Conservation (phyloP, 176 grass and related monocot species). For the Triticum urartu region DNA sequence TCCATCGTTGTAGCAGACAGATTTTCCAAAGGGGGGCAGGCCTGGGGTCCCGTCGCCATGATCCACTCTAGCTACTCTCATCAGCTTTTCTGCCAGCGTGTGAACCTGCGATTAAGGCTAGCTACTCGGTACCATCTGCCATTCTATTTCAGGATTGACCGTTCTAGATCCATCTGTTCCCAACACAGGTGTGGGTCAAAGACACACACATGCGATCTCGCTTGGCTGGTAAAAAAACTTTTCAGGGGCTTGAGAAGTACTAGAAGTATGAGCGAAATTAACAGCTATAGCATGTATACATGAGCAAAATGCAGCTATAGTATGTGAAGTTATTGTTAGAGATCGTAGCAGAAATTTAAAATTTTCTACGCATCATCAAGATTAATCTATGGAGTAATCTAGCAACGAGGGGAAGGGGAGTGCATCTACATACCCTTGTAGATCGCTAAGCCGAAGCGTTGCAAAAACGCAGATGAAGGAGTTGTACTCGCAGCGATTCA, state of each 20-base stretch:
- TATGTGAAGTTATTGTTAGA: neutral
- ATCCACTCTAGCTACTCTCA: neutral
- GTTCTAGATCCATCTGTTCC: neutral
- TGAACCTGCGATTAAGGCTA: neutral
- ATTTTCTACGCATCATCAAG: no score
- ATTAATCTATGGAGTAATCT: no score
- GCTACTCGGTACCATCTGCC: neutral
- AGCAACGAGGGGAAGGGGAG: no score
- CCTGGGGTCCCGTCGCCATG: slow-evolving; percentile 13
- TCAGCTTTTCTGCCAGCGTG: slow-evolving; percentile 23
- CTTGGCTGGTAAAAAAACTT: neutral
- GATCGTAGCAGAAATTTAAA: no score
- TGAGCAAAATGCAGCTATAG: neutral
- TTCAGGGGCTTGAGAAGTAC: neutral
- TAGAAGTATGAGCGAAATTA: neutral
- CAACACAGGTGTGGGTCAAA: neutral
- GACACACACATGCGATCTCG: neutral
- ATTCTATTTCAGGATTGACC: neutral
- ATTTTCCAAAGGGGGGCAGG: slow-evolving; percentile 32
- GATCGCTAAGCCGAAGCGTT: no score
- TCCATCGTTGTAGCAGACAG: slow-evolving; percentile 34
- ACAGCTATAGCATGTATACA: neutral
- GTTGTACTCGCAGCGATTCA: no score
- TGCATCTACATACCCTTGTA: no score
- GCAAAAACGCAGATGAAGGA: no score